A percentile compares a stretch with the other conserved stretches of the same genome.
Evolutionary conservation across 2,329 filamentous ascomycete genomes (phyloP).

Genomic region (Lithohypha guttulata): DNA sequence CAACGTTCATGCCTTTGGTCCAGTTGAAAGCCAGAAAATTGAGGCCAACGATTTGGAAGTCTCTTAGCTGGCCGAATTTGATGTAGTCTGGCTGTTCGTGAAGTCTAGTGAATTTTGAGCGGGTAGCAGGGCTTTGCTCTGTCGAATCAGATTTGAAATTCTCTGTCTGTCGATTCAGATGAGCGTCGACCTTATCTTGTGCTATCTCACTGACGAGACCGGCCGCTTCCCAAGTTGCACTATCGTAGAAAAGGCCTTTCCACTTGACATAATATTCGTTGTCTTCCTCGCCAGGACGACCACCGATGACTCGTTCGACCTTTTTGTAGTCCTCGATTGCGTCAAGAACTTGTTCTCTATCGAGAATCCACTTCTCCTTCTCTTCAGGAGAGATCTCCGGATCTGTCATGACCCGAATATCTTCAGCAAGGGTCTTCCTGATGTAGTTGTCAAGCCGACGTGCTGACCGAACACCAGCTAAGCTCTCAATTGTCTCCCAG

Average conservation of each 20-base stretch:
- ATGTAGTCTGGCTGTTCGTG: conserved; percentile 79
- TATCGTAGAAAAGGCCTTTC: conserved; percentile 87
- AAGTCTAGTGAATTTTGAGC: conserved; percentile 60
- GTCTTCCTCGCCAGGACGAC: conserved; percentile 66
- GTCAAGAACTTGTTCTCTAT: conserved; percentile 82
- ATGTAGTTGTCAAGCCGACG: conserved; percentile 94
- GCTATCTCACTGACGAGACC: conserved; percentile 65
- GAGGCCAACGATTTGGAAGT: conserved; percentile 86
- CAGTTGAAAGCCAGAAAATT: conserved; percentile 97
- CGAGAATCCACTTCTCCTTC: conserved; percentile 87
- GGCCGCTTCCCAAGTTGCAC: conserved; percentile 84
- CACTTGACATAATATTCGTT: conserved; percentile 93
- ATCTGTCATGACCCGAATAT: conserved; percentile 65
- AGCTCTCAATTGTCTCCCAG: conserved; percentile 71
- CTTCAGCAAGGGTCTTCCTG: conserved; percentile 67
- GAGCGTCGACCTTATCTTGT: conserved; percentile 84
- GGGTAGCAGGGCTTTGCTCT: conserved; percentile 65
- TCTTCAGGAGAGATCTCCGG: conserved; percentile 70
- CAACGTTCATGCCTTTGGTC: conserved; percentile 88
- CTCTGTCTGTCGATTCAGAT: conserved; percentile 69
- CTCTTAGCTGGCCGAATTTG: conserved; percentile 69
- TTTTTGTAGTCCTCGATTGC: conserved; percentile 81
- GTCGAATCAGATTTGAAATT: conserved; percentile 69
- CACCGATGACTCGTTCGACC: conserved; percentile 84
- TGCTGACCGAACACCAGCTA: conserved; percentile 69